Evolutionary conservation across 371 early-diverging fungal genomes (phyloP), one percentile per base, ranked within the genome.

Genomic region (Conidiobolus incongruus): DNA sequence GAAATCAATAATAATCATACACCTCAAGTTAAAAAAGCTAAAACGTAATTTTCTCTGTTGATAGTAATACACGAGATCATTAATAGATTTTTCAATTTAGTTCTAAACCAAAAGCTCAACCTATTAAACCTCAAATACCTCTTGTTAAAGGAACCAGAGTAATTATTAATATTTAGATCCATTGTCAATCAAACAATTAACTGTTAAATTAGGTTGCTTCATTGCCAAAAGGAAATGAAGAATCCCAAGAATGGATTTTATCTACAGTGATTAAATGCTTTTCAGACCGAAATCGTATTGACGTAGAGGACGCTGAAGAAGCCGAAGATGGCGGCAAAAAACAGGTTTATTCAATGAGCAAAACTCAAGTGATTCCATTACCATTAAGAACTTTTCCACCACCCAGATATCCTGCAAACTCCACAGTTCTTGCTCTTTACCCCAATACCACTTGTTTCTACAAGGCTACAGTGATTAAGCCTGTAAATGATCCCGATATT

Each of bases 381-480:
- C 67, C 70, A 21, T 55, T 62, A 53, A 40, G 67, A 70, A 34
- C 53, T 56, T 13, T 50, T 45, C 11, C 42, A 49, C 5, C 38
- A 54, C 20, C 51, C 2, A 75, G 82, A 51, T 66, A 80, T 46
- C 57, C 68, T 8, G 54, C 60, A 20, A 73, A 70, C 1, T 68
- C 70, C 30, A 68, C 68, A 22, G 82, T 87, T 11, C 54, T 87
- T 35, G 86, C 86, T 3, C 55, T 87, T 21, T 90, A 83, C 54
- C 87, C 87, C 2, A 64, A 68, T 0, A 86, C 81, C 4, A 84
- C 82, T 1, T 82, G 80, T 47, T 89, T 87, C 49, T 89, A 88
- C 55, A 68, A 72, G 46, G 89, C 79, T 0, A 63, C 58, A 4
- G 80, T 86, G 0, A 58, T 75, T 0, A 47, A 58, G 3, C 66